Percentiles rank a stretch among this genome's conserved stretches.
Conservation (phyloP, 345 rosid species). For the Jatropha curcas region DNA sequence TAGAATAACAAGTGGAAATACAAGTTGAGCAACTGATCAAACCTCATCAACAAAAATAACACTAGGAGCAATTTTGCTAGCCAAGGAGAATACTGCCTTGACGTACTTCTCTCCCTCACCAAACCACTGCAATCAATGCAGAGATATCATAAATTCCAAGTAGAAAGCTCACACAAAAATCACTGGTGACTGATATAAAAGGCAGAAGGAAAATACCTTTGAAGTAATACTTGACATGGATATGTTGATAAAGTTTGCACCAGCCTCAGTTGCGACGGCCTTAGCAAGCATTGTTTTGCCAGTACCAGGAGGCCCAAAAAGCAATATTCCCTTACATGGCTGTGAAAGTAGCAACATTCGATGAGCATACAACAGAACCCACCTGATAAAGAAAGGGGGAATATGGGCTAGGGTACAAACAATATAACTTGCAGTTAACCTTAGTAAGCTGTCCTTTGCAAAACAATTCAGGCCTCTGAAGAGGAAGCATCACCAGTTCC, state of each 20-base stretch:
- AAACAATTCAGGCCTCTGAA: slow-evolving; percentile 97
- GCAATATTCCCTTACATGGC: slow-evolving; percentile 98
- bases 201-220: slow-evolving; percentile 49
- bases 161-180: slow-evolving; percentile 2
- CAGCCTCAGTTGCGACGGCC: slow-evolving; percentile 99
- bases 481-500: slow-evolving; percentile 99
- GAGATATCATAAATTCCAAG: slow-evolving; percentile 10
- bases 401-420: not conserved
- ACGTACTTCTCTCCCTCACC: slow-evolving; percentile 99
- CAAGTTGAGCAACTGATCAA: slow-evolving; percentile 20
- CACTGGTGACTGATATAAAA: not conserved
- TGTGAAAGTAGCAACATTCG: slow-evolving; percentile 27
- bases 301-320: slow-evolving; percentile 99
- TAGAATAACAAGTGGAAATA: not conserved
- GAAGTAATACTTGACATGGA: slow-evolving; percentile 99
- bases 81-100: slow-evolving; percentile 95
- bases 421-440: slow-evolving; percentile 41
- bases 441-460: slow-evolving; percentile 97
- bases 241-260: slow-evolving; percentile 97
- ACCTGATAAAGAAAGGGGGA: not conserved
- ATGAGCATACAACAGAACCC: not conserved
- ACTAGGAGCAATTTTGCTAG: slow-evolving; percentile 98
- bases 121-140: slow-evolving; percentile 80
- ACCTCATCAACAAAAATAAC: slow-evolving; percentile 99
- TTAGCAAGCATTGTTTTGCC: slow-evolving; percentile 99